Evolutionary conservation across 495 filamentous ascomycete species (phyloP).

Genomic region (Tuber melanosporum): DNA sequence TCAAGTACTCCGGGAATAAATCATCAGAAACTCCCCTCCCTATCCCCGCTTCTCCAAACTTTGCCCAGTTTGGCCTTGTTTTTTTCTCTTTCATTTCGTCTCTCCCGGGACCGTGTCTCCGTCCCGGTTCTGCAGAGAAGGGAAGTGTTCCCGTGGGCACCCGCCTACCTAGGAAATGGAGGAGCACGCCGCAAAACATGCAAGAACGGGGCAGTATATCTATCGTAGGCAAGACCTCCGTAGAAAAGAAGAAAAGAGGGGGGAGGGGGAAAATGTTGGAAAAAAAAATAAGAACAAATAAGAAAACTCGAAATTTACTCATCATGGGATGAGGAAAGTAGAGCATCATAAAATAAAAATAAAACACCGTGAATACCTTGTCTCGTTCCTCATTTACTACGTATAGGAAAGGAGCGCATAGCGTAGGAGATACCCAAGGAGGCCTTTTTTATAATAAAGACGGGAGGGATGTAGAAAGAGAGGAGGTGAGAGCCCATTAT

Average conservation of each 20-base stretch:
- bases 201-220: background rate
- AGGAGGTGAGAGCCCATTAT: background rate
- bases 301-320: background rate
- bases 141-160: background rate
- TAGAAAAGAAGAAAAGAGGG: background rate
- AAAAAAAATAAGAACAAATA: background rate
- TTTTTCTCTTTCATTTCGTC: background rate
- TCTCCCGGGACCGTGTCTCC: background rate
- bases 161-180: background rate
- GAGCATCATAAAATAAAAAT: background rate
- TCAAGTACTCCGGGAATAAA: constrained; percentile 1
- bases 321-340: background rate
- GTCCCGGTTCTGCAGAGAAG: background rate
- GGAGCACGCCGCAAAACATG: background rate
- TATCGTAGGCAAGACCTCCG: background rate
- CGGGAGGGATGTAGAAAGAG: background rate
- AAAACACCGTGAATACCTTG: background rate
- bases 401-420: background rate
- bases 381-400: background rate
- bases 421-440: background rate
- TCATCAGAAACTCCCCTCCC: constrained; percentile 3
- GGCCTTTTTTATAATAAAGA: background rate
- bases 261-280: background rate
- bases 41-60: background rate
- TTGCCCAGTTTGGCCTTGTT: background rate